A percentile compares a stretch with the other conserved stretches of the same genome.
phyloP scores from a whole-genome alignment of 805 yeast genomes.

The Teunomyces stri region DNA sequence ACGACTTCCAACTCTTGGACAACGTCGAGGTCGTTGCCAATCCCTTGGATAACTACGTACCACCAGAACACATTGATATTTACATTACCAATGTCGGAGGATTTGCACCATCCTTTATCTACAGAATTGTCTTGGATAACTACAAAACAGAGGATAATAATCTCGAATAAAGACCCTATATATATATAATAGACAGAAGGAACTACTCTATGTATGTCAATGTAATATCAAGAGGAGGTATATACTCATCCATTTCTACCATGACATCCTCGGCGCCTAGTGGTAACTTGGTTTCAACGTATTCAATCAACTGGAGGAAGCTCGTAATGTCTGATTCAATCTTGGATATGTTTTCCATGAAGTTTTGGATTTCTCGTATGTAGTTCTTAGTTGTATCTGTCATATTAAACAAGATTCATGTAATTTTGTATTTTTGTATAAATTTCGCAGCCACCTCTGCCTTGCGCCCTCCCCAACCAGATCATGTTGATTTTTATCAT shows the following conservation, averaged over 20 bases:
- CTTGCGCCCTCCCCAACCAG: no score
- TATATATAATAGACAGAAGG: not conserved
- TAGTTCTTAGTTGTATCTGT: no score
- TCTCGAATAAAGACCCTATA: conserved; percentile 36
- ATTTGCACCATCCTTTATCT: conserved; percentile 92
- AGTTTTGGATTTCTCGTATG: not conserved
- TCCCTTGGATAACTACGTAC: conserved; percentile 85
- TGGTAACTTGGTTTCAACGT: not conserved
- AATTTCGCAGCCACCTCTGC: not conserved
- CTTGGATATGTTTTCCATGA: not conserved
- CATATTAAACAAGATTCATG: not conserved
- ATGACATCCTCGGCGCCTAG: not conserved
- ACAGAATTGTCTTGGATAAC: conserved; percentile 92
- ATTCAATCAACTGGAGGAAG: not conserved
- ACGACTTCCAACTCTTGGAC: conserved; percentile 65
- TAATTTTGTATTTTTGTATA: not conserved
- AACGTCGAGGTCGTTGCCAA: conserved; percentile 74
- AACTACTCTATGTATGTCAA: not conserved
- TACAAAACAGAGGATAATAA: conserved; percentile 82
- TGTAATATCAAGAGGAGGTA: not conserved
- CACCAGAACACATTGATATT: conserved; percentile 92
- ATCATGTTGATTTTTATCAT: not conserved
- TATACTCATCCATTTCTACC: not conserved
- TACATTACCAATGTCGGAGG: conserved; percentile 96
- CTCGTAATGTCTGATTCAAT: not conserved